These are phyloP conservation scores for Auriscalpium orientale DNA, from an alignment of 768 basidiomycete species.

Conservation along the genomic window DNA sequence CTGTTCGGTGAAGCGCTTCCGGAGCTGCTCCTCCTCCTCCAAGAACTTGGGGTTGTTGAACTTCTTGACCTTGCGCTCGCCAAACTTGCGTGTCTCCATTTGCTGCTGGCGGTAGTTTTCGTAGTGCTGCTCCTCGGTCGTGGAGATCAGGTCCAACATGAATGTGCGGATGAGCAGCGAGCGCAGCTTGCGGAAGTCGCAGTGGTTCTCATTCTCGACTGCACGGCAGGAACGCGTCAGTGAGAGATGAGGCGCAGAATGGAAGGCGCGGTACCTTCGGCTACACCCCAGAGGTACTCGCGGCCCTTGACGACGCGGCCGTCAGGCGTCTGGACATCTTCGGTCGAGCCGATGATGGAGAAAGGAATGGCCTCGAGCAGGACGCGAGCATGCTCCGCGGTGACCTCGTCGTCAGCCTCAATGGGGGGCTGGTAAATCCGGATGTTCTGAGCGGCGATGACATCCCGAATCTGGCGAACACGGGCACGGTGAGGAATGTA, in stretches of 20 bases:
- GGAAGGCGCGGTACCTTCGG: conserved; percentile 63
- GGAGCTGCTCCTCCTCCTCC: conserved; percentile 94
- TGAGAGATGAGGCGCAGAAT: background rate
- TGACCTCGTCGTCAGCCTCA: conserved; percentile 80
- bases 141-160: conserved; percentile 96
- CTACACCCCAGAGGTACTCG: conserved; percentile 99
- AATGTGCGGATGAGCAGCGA: conserved; percentile 93
- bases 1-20: conserved; percentile 98
- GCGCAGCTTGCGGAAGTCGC: conserved; percentile 97
- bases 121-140: conserved; percentile 93
- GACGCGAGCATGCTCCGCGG: conserved; percentile 81
- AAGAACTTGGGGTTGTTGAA: conserved; percentile 99
- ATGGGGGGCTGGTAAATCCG: conserved; percentile 92
- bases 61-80: conserved; percentile 97
- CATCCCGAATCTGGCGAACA: conserved; percentile 68
- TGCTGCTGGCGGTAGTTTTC: conserved; percentile 97
- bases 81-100: conserved; percentile 99
- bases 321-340: conserved; percentile 87
- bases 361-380: conserved; percentile 93
- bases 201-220: conserved; percentile 99
- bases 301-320: conserved; percentile 94
- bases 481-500: conserved; percentile 9
- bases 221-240: background rate
- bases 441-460: conserved; percentile 86
- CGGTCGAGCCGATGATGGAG: conserved; percentile 95